Evolutionary conservation across 164 flowering plant genomes (phyloP).

Genomic region (Aristolochia californica): DNA sequence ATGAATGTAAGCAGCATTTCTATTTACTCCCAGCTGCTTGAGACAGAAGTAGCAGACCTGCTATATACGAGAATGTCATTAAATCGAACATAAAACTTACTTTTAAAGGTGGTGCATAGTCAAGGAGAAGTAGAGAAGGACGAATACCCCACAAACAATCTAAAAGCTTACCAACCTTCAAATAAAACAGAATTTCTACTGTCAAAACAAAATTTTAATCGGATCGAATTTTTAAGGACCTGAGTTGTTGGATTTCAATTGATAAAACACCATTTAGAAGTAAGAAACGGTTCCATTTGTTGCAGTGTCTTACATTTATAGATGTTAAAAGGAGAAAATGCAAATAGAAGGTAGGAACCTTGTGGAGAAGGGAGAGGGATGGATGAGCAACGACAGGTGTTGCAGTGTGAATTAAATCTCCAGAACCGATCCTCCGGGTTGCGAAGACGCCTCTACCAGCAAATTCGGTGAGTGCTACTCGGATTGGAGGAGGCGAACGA

Average conservation of each 20-base stretch:
- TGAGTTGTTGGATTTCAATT: no score
- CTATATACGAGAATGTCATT: background rate
- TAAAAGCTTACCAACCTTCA: no score
- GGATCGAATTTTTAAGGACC: no score
- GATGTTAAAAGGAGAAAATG: background rate
- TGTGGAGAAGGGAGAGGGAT: slow-evolving; percentile 28
- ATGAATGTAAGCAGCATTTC: background rate
- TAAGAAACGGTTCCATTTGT: no score
- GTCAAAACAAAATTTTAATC: no score
- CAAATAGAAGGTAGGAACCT: slow-evolving; percentile 6
- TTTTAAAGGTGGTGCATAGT: no score
- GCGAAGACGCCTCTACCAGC: slow-evolving; percentile 89
- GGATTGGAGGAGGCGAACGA: slow-evolving; percentile 62
- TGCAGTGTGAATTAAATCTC: slow-evolving; percentile 83
- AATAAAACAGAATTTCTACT: no score
- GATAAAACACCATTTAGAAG: no score
- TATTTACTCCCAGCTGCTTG: slow-evolving; percentile 1
- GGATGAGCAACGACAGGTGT: slow-evolving; percentile 66
- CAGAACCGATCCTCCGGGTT: slow-evolving; percentile 55
- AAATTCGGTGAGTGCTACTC: slow-evolving; percentile 56
- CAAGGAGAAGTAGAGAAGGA: no score
- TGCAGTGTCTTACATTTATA: background rate
- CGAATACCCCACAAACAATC: no score
- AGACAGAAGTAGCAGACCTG: slow-evolving; percentile 24
- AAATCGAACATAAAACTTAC: background rate